Conservation (phyloP, 208 protist genomes). For the Novymonas esmeraldas region DNA sequence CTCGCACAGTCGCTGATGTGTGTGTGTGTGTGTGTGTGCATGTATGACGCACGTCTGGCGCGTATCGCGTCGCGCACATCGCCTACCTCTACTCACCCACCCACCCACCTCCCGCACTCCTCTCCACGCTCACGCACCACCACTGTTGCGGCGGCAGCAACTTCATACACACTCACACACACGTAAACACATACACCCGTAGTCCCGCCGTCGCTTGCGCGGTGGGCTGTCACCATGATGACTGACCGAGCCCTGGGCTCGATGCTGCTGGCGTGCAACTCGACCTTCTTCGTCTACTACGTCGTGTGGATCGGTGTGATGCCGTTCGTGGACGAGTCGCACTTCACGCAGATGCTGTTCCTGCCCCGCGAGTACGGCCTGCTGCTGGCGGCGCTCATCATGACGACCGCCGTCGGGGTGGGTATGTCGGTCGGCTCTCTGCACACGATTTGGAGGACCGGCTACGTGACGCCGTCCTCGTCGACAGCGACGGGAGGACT, state of each 20-base stretch:
- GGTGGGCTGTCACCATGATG: conserved; percentile 38
- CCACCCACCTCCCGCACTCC: background rate
- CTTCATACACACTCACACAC: background rate
- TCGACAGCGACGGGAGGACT: background rate
- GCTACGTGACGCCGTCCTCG: conserved; percentile 25
- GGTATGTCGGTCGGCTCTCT: conserved; percentile 54
- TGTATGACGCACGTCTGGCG: too few relatives aligned
- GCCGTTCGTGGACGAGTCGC: conserved; percentile 78
- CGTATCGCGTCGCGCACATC: too few relatives aligned
- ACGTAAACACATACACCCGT: background rate
- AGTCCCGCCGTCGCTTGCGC: background rate
- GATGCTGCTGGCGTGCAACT: conserved; percentile 49
- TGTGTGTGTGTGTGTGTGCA: background rate
- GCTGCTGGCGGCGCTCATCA: conserved; percentile 51
- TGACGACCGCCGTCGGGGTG: conserved; percentile 44
- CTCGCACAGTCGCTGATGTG: background rate
- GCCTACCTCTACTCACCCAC: too few relatives aligned
- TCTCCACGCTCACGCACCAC: background rate
- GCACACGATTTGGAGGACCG: conserved; percentile 64
- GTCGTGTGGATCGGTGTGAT: conserved; percentile 82
- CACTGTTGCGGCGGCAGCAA: background rate
- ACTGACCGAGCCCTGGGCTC: conserved; percentile 73
- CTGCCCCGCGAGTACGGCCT: conserved; percentile 79
- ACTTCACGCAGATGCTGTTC: conserved; percentile 82
- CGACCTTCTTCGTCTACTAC: conserved; percentile 73